A percentile compares a stretch with the other conserved stretches of the same genome.
phyloP scores from a whole-genome alignment of 805 yeast species.

The Nakazawaea anatomiae region DNA sequence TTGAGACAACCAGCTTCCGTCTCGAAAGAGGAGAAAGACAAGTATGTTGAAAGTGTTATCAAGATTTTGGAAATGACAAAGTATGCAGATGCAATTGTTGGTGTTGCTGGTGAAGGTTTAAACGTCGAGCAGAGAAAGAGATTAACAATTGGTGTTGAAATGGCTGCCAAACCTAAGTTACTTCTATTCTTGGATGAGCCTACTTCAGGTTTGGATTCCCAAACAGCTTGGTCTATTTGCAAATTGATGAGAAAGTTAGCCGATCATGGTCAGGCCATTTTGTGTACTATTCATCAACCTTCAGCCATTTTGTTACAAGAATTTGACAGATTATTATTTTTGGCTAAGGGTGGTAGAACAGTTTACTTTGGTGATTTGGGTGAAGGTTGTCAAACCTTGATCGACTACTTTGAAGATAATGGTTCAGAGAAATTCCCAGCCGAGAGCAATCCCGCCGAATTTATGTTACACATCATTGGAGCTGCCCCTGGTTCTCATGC shows the following conservation, averaged over 20 bases:
- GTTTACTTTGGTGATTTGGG: constrained; percentile 67
- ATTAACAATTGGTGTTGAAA: constrained; percentile 50
- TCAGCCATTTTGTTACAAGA: constrained; percentile 73
- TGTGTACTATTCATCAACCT: constrained; percentile 81
- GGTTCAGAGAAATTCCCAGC: constrained; percentile 28
- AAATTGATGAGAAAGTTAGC: constrained; percentile 47
- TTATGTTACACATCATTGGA: constrained; percentile 34
- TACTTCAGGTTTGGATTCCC: constrained; percentile 55
- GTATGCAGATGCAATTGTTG: constrained; percentile 53
- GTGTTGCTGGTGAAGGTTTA: constrained; percentile 39
- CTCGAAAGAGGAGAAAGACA: constrained; percentile 38
- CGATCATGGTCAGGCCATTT: constrained; percentile 47
- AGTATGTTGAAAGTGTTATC: constrained; percentile 47
- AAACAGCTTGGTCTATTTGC: constrained; percentile 56
- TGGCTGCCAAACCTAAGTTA: constrained; percentile 49
- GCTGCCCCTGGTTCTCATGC: constrained; percentile 37
- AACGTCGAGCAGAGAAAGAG: constrained; percentile 52
- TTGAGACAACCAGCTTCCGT: constrained; percentile 38
- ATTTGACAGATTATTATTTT: constrained; percentile 68
- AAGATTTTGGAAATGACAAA: constrained; percentile 42
- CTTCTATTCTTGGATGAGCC: constrained; percentile 56
- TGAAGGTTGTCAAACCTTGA: constrained; percentile 31
- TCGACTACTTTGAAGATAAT: constrained; percentile 27
- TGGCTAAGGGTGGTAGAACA: constrained; percentile 67
- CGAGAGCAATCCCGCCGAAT: constrained; percentile 33